Conservation (phyloP, 75 land plant genomes). For the Cunninghamia lanceolata region DNA sequence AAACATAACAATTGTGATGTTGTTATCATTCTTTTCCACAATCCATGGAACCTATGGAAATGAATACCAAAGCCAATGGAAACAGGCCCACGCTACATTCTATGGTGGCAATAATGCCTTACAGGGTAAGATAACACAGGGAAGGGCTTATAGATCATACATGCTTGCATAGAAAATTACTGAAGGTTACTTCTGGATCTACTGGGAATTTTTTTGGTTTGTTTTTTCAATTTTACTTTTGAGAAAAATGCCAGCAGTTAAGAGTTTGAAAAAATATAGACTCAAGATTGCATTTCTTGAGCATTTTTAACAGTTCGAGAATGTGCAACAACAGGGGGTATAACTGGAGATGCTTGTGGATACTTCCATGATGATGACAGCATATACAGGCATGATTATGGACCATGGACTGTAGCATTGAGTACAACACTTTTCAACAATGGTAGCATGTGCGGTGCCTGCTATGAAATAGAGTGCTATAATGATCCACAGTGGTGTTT, state of each 20-base stretch:
- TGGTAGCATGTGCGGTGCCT: slow-evolving; percentile 25
- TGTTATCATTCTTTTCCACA: too few species aligned
- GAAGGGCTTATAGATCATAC: too few species aligned
- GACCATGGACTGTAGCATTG: slow-evolving; percentile 15
- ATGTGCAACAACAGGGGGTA: neutral
- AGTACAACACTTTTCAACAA: slow-evolving; percentile 21
- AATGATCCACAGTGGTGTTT: slow-evolving; percentile 12
- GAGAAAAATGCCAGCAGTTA: too few species aligned
- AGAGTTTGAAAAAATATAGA: too few species aligned
- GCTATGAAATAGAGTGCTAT: slow-evolving; percentile 20
- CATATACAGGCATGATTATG: slow-evolving; percentile 3
- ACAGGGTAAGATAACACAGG: neutral
- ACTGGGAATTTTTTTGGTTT: too few species aligned
- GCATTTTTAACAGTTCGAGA: too few species aligned
- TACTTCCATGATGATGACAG: slow-evolving; percentile 15
- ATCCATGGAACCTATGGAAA: too few species aligned
- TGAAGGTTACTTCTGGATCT: too few species aligned
- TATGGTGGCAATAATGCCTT: neutral
- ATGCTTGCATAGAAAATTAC: too few species aligned
- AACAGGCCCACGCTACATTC: neutral
- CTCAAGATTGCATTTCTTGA: neutral
- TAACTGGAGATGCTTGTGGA: slow-evolving; percentile 28
- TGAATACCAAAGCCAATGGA: neutral
- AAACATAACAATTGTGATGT: too few species aligned
- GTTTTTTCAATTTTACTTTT: too few species aligned